Conservation (phyloP, 768 basidiomycete genomes). For the Trametes cubensis region DNA sequence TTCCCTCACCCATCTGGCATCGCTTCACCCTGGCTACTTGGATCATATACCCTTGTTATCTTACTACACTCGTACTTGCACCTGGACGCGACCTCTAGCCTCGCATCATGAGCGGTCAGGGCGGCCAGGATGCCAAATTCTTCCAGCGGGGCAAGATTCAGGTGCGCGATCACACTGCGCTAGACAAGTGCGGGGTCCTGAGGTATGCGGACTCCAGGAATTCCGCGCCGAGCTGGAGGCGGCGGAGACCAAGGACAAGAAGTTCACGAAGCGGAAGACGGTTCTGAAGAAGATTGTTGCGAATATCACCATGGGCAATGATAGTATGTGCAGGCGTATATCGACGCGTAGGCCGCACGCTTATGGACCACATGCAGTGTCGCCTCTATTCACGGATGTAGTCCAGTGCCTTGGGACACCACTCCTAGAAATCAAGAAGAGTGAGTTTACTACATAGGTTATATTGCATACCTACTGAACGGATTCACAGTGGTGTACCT, state of each 20-base stretch:
- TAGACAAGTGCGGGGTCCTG: background rate
- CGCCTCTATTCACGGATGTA: constrained; percentile 15
- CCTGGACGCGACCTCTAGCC: background rate
- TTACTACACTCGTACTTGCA: background rate
- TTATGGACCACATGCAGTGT: constrained; percentile 22
- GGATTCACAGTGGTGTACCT: constrained; percentile 85
- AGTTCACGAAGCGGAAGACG: constrained; percentile 89
- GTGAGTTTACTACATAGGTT: constrained; percentile 48
- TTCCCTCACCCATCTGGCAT: constrained; percentile 7
- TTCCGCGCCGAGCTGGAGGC: constrained; percentile 90
- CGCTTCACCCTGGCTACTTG: background rate
- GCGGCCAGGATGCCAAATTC: constrained; percentile 89
- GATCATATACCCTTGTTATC: constrained; percentile 10
- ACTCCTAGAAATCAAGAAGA: constrained; percentile 98
- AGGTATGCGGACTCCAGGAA: constrained; percentile 53
- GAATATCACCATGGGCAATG: constrained; percentile 99
- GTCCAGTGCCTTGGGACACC: constrained; percentile 95
- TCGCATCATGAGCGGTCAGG: constrained; percentile 48
- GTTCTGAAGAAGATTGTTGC: constrained; percentile 97
- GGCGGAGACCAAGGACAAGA: constrained; percentile 95
- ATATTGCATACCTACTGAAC: background rate
- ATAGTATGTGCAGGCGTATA: constrained; percentile 69
- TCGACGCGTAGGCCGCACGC: constrained; percentile 3
- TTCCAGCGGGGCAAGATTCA: constrained; percentile 92
- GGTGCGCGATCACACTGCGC: constrained; percentile 45